Conservation (phyloP, 345 rosid genomes). For the Abelmoschus esculentus region DNA sequence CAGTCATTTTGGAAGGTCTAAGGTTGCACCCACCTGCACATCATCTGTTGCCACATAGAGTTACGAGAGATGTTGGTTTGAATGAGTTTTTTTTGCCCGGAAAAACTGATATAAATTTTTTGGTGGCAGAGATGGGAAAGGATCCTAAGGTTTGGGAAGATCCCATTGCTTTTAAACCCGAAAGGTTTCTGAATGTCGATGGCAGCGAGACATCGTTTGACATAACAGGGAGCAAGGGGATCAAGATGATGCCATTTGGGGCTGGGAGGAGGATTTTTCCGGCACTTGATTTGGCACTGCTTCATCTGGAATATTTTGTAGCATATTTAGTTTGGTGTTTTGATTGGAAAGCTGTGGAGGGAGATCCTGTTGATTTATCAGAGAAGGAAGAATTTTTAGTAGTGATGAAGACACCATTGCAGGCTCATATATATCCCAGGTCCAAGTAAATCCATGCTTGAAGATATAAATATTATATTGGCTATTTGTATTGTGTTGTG, state of each 20-base stretch:
- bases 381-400: neutral
- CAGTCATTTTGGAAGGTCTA: no score
- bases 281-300: conserved; percentile 15
- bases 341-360: conserved; percentile 25
- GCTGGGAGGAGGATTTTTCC: neutral
- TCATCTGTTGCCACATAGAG: neutral
- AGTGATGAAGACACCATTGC: conserved; percentile 1
- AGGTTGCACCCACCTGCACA: conserved; percentile 22
- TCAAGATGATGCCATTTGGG: no score
- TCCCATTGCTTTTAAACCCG: neutral
- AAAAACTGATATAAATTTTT: neutral
- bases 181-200: neutral
- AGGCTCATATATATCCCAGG: neutral
- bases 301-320: neutral
- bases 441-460: no score
- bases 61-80: neutral
- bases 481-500: no score
- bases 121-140: conserved; percentile 14
- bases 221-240: no score
- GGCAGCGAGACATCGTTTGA: neutral
- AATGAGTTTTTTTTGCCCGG: neutral
- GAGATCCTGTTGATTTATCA: conserved; percentile 17
- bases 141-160: conserved; percentile 13
- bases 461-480: no score
- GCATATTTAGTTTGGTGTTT: conserved; percentile 4